Conservation (phyloP, 306 rosid species). For the Trifolium subterraneum region DNA sequence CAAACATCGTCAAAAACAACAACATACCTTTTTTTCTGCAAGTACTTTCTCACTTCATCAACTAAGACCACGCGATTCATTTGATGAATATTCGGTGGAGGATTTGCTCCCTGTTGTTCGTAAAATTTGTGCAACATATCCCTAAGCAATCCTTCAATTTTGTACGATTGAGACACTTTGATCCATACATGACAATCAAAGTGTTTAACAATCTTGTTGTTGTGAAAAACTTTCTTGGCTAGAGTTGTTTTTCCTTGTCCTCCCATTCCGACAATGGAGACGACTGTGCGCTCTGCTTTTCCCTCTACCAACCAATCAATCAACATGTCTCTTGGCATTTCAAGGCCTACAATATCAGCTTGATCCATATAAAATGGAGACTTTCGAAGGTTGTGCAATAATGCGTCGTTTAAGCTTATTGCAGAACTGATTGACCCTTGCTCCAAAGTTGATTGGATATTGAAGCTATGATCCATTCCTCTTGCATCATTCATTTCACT, state of each 20-base stretch:
- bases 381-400: not conserved
- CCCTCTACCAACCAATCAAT: not conserved
- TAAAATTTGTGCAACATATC: not conserved
- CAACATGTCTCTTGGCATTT: not conserved
- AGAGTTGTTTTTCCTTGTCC: not conserved
- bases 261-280: not conserved
- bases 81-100: not conserved
- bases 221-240: not conserved
- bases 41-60: not conserved
- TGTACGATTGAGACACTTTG: not conserved
- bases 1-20: constrained; percentile 7
- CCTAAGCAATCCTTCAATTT: not conserved
- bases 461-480: not conserved
- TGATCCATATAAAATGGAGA: not conserved
- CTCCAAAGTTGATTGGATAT: not conserved
- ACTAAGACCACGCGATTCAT: not conserved
- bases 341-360: not conserved
- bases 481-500: not conserved
- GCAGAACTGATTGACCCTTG: not conserved
- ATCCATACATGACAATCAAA: not conserved
- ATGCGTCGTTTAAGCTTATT: not conserved
- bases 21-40: not conserved
- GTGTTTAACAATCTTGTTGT: not conserved
- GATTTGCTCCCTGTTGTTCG: not conserved
- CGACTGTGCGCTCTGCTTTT: not conserved